These are phyloP conservation scores for Ophiocordyceps camponoti-leonardi DNA, from an alignment of 2,329 filamentous ascomycete species.

Conservation along the genomic window DNA sequence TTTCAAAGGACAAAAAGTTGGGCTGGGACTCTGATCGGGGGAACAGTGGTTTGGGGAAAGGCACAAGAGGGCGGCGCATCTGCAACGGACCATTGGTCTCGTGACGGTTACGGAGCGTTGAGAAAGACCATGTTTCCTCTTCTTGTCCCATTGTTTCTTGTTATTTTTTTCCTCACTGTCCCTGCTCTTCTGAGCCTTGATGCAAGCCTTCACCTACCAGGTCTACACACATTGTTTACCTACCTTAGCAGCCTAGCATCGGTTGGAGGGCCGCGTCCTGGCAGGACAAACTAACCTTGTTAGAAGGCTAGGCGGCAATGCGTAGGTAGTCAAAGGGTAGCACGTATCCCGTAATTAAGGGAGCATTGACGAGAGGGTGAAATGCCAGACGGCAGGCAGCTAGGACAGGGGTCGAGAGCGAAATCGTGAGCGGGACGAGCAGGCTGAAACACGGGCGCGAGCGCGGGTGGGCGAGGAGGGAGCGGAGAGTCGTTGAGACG, in stretches of 20 bases:
- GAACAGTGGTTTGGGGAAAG: no score
- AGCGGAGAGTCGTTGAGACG: neutral
- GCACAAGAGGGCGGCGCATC: constrained; percentile 4
- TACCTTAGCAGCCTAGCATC: neutral
- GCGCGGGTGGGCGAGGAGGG: neutral
- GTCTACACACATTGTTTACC: neutral
- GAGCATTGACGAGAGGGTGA: no score
- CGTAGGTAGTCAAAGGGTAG: no score
- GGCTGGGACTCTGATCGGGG: neutral
- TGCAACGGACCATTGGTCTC: constrained; percentile 2
- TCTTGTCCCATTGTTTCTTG: neutral
- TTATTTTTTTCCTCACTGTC: no score
- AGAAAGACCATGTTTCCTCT: neutral
- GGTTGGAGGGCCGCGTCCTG: neutral
- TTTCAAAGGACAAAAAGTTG: neutral
- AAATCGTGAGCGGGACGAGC: neutral
- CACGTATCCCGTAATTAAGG: neutral
- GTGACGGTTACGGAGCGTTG: neutral
- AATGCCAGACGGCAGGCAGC: neutral
- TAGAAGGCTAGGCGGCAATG: no score
- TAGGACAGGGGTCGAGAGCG: neutral
- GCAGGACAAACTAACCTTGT: neutral
- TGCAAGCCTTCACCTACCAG: no score
- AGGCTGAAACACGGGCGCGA: neutral
- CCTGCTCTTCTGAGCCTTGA: no score